phyloP scores from a whole-genome alignment of 805 yeast species.

The Lipomyces starkeyi region DNA sequence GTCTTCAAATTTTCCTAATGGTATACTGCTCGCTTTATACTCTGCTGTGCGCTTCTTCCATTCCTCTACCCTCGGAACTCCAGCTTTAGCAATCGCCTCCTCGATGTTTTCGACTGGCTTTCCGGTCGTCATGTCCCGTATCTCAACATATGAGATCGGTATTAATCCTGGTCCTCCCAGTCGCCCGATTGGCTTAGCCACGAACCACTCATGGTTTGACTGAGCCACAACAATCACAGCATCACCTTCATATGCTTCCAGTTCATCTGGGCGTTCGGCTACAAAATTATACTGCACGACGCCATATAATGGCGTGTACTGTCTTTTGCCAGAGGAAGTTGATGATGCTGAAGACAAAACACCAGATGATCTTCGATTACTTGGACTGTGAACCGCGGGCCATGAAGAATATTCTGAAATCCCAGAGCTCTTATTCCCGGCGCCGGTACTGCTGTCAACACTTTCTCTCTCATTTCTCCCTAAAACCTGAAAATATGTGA shows the following conservation, averaged over 20 bases:
- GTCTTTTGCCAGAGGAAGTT: slow-evolving; percentile 19
- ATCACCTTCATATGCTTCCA: slow-evolving; percentile 84
- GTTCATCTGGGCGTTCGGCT: slow-evolving; percentile 84
- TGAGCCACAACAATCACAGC: slow-evolving; percentile 93
- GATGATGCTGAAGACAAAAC: slow-evolving; percentile 31
- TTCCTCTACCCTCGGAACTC: slow-evolving; percentile 89
- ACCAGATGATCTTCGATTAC: slow-evolving; percentile 21
- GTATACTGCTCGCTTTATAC: slow-evolving; percentile 88
- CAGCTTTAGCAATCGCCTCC: slow-evolving; percentile 67
- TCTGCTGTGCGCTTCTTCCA: slow-evolving; percentile 92
- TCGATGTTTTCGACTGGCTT: slow-evolving; percentile 61
- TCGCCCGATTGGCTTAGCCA: slow-evolving; percentile 93
- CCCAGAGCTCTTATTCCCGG: slow-evolving; percentile 24
- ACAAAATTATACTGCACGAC: slow-evolving; percentile 82
- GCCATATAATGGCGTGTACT: slow-evolving; percentile 69
- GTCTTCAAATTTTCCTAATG: slow-evolving; percentile 64
- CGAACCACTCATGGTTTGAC: slow-evolving; percentile 96
- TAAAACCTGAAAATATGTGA: slow-evolving; percentile 78
- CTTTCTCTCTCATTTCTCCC: slow-evolving; percentile 38
- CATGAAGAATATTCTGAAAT: slow-evolving; percentile 22
- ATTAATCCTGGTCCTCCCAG: slow-evolving; percentile 95
- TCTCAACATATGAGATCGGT: slow-evolving; percentile 87
- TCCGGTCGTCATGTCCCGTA: slow-evolving; percentile 76
- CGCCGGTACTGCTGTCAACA: slow-evolving; percentile 22
- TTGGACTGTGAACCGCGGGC: slow-evolving; percentile 11